Evolutionary conservation across 768 basidiomycete genomes (phyloP).

Genomic region (Myochromella boudieri): DNA sequence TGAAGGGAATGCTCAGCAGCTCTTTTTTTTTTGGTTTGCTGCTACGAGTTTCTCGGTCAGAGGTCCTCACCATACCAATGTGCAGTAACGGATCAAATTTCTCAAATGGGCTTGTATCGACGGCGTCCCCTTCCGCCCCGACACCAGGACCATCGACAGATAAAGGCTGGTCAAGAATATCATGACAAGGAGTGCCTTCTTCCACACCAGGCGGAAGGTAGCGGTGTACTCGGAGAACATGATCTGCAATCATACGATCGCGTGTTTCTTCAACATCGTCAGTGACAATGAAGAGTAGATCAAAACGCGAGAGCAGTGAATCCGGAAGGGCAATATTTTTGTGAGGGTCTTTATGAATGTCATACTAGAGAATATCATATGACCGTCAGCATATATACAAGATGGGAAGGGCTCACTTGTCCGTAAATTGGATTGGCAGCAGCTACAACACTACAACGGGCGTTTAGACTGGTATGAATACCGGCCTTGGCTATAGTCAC

Average conservation of each 20-base stretch:
- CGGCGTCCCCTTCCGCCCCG: slow-evolving; percentile 50
- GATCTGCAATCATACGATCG: slow-evolving; percentile 94
- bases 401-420: slow-evolving; percentile 54
- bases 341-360: slow-evolving; percentile 99
- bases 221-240: slow-evolving; percentile 95
- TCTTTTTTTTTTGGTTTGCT: slow-evolving; percentile 69
- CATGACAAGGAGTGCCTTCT: slow-evolving; percentile 89
- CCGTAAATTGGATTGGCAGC: slow-evolving; percentile 99
- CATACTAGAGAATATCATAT: slow-evolving; percentile 61
- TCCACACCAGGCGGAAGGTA: slow-evolving; percentile 96
- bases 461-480: slow-evolving; percentile 97
- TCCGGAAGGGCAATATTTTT: slow-evolving; percentile 98
- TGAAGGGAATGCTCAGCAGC: slow-evolving; percentile 88
- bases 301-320: slow-evolving; percentile 97
- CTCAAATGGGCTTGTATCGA: slow-evolving; percentile 84
- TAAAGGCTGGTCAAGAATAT: slow-evolving; percentile 85
- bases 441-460: slow-evolving; percentile 95
- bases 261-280: slow-evolving; percentile 96
- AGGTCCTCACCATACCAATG: slow-evolving; percentile 63
- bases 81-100: slow-evolving; percentile 96
- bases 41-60: slow-evolving; percentile 55
- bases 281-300: slow-evolving; percentile 95
- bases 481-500: slow-evolving; percentile 99
- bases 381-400: not conserved
- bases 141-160: slow-evolving; percentile 79